phyloP scores from a whole-genome alignment of 441 rosid species.

The Corymbia citriodora region DNA sequence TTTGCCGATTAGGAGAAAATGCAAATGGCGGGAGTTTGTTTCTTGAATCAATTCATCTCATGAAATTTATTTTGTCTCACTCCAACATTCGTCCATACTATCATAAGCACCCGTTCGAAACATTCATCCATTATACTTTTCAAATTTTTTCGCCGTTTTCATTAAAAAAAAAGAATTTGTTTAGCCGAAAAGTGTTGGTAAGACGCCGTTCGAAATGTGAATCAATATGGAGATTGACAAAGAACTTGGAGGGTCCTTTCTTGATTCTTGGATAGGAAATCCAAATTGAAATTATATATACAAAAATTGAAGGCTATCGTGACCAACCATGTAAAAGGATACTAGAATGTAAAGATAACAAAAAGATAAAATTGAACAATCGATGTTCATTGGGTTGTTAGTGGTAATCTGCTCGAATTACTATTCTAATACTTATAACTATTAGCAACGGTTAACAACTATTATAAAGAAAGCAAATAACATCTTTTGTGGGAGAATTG shows the following conservation, averaged over 20 bases:
- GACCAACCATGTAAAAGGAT: neutral
- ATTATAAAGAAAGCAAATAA: neutral
- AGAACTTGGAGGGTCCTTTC: neutral
- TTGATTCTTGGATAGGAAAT: neutral
- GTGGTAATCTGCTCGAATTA: neutral
- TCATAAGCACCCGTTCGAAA: accelerated
- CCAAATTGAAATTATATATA: too few relatives aligned
- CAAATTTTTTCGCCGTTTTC: neutral
- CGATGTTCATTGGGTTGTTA: neutral
- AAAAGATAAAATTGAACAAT: neutral
- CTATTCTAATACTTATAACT: neutral
- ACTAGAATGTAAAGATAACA: neutral
- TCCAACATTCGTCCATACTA: neutral
- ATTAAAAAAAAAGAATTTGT: too few relatives aligned
- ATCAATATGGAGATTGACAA: neutral
- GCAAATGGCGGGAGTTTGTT: neutral
- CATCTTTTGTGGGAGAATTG: too few relatives aligned
- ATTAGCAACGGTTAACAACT: neutral
- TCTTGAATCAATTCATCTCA: neutral
- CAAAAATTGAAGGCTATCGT: neutral
- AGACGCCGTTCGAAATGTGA: neutral
- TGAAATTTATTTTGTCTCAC: neutral
- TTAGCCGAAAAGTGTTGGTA: neutral
- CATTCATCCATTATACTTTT: neutral
- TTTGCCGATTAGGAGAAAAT: neutral